Base-by-base conservation (phyloP, 139 green algal species). In the Raphidocelis subcapitata region DNA sequence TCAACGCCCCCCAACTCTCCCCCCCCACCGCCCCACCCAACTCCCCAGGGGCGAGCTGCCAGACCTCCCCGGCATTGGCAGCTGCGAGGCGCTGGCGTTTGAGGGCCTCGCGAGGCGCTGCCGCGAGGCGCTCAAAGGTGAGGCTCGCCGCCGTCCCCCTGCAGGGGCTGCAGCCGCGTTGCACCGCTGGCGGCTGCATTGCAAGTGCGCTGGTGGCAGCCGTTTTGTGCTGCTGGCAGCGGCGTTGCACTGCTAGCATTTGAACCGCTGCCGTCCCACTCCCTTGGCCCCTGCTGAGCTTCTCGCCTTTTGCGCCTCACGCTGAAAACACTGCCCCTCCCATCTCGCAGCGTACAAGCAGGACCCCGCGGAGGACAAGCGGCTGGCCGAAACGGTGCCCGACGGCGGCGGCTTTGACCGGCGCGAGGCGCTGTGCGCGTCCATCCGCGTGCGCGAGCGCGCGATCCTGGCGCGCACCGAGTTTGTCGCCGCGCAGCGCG, bases 401-500 rank as follows among this genome's bases (percentile, higher is more conserved):
- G 20, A 28, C 3, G 65, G 60, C 18, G 74, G 49, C 1, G 67
- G 69, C 5, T 71, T n/a, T 46, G 61, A 41, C 24, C 59, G 73
- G 46, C 74, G 72, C 12, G 41, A 54, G 20, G 62, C 26, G 15
- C 63, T 81, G 46, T 64, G 83, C 61, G 57, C 83, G 26, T 61
- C 75, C 31, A 33, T 87, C 5, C 62, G 87, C 24, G 44, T 90
- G 26, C 55, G 75, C 3, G 83, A 90, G 70, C 70, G 70, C 51
- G 75, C 79, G 63, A 82, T 90, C 33, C 56, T 90, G 18, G 56
- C 49, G n/a, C 62, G 76, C 21, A 83, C 73, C 0, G 67, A 61
- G 5, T 86, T 90, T 62, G 49, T 88, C 52, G n/a, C 84, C 52
- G 67, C 78, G 65, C 76, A 87, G 55, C 64, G 62, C 8, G 36